Evolutionary conservation across 73 alveolate species (phyloP), one percentile per base, ranked within the genome.

Genomic region (Blepharisma japonicum): DNA sequence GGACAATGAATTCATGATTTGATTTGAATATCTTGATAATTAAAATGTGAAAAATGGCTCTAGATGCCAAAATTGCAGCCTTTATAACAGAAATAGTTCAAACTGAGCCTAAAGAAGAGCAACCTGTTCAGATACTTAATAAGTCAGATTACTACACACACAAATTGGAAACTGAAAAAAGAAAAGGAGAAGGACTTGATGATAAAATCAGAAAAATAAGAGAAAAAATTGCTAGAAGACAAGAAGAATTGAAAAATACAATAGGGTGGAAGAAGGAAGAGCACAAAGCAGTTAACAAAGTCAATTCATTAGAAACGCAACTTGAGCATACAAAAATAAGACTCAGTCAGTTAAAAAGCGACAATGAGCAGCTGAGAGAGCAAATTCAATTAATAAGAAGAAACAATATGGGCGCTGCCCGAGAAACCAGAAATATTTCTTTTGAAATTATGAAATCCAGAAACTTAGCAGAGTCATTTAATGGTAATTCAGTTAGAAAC

Each of bases 331-430:
- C 23, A 14, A 61, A 61, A 61, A 39, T 61, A 14, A 61, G 23
- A 61, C 23, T 8, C 47, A 39, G 74, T 8, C 14, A 61, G 47
- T 39, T 61, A n/a, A n/a, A 39, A 14, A 61, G 23, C 2, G 74
- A 61, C 14, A 61, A 61, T 25, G 74, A 61, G 5, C 14, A 20
- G 0, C 23, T 61, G 47, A n/a, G 74, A 9, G 74, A 61, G 23
- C 74, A 61, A 25, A 61, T 61, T 25, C 74, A 61, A 25, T 8
- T 61, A 8, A 61, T 61, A 8, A n/a, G 74, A 9, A n/a, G 74
- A 20, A 61, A 61, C 46, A 25, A n/a, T 18, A 14, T 39, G n/a
- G 74, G 74, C 11, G 74, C 74, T 25, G 47, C 14, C 5, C 74
- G 74, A 14, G 74, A 61, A 25, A 8, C 23, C 14, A 61, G 18